Conservation (phyloP, 2,329 filamentous ascomycete species). For the Ascochyta pisi region DNA sequence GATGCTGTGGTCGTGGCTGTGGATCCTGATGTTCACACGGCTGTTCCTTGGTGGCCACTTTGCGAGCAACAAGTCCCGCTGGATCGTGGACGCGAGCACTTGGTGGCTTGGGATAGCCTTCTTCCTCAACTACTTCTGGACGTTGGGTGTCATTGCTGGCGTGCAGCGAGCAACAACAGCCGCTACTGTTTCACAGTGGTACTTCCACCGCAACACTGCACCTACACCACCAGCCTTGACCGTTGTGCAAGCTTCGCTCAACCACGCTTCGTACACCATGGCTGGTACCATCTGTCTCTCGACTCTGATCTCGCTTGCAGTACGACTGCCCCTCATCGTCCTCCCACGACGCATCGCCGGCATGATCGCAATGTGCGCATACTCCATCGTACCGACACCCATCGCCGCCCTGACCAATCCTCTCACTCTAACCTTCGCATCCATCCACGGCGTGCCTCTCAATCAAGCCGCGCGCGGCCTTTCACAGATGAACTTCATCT, state of each 20-base stretch:
- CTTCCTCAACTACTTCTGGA: slow-evolving; percentile 95
- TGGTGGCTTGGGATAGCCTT: slow-evolving; percentile 97
- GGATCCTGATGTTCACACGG: slow-evolving; percentile 95
- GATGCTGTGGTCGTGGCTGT: slow-evolving; percentile 91
- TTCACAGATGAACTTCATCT: slow-evolving; percentile 81
- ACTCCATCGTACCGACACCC: slow-evolving; percentile 82
- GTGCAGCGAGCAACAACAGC: slow-evolving; percentile 91
- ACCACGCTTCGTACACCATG: slow-evolving; percentile 82
- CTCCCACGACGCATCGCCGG: slow-evolving; percentile 78
- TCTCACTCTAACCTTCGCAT: slow-evolving; percentile 87
- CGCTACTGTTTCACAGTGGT: slow-evolving; percentile 97
- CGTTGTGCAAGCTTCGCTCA: slow-evolving; percentile 81
- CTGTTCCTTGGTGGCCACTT: slow-evolving; percentile 94
- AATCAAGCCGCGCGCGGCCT: slow-evolving; percentile 78
- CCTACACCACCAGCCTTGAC: slow-evolving; percentile 79
- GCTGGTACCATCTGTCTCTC: slow-evolving; percentile 93
- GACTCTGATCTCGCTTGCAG: slow-evolving; percentile 78
- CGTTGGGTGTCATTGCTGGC: slow-evolving; percentile 82
- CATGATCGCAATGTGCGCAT: slow-evolving; percentile 73
- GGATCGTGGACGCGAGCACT: slow-evolving; percentile 84
- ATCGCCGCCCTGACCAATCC: slow-evolving; percentile 89
- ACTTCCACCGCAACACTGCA: slow-evolving; percentile 88
- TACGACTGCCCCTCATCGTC: slow-evolving; percentile 84
- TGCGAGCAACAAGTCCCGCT: slow-evolving; percentile 61
- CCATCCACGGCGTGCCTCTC: slow-evolving; percentile 89